Evolutionary conservation across 2,329 filamentous ascomycete genomes (phyloP).

Genomic region (Coniella lustricola): DNA sequence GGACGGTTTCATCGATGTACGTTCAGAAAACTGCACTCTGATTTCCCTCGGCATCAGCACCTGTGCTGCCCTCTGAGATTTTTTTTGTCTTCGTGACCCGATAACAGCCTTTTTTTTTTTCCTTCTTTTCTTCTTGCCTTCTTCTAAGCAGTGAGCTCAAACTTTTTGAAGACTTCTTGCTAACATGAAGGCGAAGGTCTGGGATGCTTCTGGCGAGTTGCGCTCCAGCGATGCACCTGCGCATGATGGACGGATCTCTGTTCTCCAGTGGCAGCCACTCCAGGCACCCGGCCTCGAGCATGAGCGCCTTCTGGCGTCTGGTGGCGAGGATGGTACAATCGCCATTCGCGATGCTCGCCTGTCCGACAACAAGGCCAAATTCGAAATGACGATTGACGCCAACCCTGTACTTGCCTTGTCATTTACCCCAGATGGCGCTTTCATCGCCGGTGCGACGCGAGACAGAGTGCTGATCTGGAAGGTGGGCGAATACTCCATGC

Average conservation of each 20-base stretch:
- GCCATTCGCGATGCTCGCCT: constrained; percentile 54
- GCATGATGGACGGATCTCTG: constrained; percentile 51
- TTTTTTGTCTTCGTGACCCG: too few relatives aligned
- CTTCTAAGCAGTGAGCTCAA: not conserved
- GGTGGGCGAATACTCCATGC: constrained; percentile 50
- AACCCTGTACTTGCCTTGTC: constrained; percentile 50
- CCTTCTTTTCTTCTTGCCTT: not conserved
- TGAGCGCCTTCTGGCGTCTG: constrained; percentile 54
- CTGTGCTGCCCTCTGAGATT: too few relatives aligned
- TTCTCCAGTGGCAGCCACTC: constrained; percentile 54
- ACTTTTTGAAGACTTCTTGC: not conserved
- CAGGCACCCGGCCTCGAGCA: constrained; percentile 32
- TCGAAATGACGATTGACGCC: constrained; percentile 52
- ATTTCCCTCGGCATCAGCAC: not conserved
- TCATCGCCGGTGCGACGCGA: constrained; percentile 54
- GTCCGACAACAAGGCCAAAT: constrained; percentile 48
- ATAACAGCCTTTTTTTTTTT: not conserved
- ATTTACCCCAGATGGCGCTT: constrained; percentile 57
- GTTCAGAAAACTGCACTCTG: constrained; percentile 22
- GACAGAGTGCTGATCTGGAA: constrained; percentile 58
- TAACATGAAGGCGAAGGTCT: constrained; percentile 34
- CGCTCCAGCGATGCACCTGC: constrained; percentile 44
- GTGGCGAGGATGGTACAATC: constrained; percentile 56
- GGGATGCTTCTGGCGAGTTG: constrained; percentile 46
- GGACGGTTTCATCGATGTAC: constrained; percentile 53